Evolutionary conservation across 495 filamentous ascomycete genomes (phyloP).

Genomic region (Jackrogersella minutella): DNA sequence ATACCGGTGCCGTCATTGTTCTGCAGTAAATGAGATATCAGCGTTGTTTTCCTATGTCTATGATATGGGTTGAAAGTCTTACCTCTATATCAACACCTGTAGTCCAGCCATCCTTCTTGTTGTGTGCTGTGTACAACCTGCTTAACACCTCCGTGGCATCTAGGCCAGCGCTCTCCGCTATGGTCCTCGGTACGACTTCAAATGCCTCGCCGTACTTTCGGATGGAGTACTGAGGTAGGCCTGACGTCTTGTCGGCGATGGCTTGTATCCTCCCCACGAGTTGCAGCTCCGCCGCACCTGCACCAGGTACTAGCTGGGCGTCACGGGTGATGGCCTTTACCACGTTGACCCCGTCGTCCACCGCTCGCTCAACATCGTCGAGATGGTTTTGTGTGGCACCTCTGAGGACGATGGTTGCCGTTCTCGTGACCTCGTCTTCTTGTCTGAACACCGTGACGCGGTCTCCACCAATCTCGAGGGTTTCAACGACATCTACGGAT

Average conservation of each 20-base stretch:
- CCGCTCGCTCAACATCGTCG: conserved; percentile 95
- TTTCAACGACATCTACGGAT: conserved; percentile 92
- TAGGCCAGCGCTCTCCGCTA: conserved; percentile 93
- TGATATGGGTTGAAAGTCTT: conserved; percentile 22
- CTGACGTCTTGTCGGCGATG: conserved; percentile 89
- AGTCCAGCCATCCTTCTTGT: conserved; percentile 86
- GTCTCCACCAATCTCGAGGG: conserved; percentile 97
- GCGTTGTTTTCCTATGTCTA: not conserved
- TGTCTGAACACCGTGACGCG: conserved; percentile 98
- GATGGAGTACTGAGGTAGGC: conserved; percentile 92
- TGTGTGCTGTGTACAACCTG: conserved; percentile 89
- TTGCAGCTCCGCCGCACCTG: conserved; percentile 95
- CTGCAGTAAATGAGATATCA: conserved; percentile 46
- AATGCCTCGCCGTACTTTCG: conserved; percentile 98
- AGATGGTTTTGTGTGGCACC: conserved; percentile 98
- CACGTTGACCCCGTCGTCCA: conserved; percentile 98
- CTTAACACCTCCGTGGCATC: conserved; percentile 96
- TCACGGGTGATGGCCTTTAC: conserved; percentile 98
- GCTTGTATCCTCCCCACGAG: conserved; percentile 89
- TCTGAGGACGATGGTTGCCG: conserved; percentile 92
- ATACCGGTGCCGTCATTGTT: conserved; percentile 80
- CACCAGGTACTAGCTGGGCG: conserved; percentile 87
- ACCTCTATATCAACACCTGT: conserved; percentile 92
- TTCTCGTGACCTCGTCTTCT: conserved; percentile 90
- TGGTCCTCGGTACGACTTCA: conserved; percentile 90